Percentiles rank a stretch among this genome's conserved stretches.
Evolutionary conservation across 169 alveolate species (phyloP).

Genomic region (Babesia sp.): DNA sequence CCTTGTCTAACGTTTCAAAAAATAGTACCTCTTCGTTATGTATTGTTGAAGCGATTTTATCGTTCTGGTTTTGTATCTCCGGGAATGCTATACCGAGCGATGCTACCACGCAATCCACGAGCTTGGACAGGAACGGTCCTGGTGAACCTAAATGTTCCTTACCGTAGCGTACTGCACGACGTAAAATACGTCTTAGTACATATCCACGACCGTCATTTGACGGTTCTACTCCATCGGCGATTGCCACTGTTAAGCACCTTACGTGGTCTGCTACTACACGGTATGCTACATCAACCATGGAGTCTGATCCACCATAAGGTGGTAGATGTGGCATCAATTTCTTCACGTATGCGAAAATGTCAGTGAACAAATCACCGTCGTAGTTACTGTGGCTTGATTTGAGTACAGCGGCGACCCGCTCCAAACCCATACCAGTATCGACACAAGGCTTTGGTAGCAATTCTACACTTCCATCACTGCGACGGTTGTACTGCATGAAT

Average conservation of each 20-base stretch:
- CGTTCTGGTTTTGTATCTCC: slow-evolving; percentile 76
- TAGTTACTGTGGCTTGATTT: slow-evolving; percentile 86
- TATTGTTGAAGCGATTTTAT: slow-evolving; percentile 76
- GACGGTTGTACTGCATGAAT: slow-evolving; percentile 92
- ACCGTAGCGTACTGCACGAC: slow-evolving; percentile 90
- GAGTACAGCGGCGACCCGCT: slow-evolving; percentile 88
- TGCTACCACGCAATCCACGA: slow-evolving; percentile 82
- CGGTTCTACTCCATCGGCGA: slow-evolving; percentile 91
- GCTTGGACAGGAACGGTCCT: slow-evolving; percentile 84
- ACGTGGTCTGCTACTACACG: slow-evolving; percentile 93
- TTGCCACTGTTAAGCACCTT: slow-evolving; percentile 89
- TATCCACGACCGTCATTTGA: slow-evolving; percentile 90
- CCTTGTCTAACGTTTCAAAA: slow-evolving; percentile 84
- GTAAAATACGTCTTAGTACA: slow-evolving; percentile 88
- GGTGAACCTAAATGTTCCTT: slow-evolving; percentile 72
- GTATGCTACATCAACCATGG: slow-evolving; percentile 89
- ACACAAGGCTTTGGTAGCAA: slow-evolving; percentile 89
- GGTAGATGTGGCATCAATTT: slow-evolving; percentile 75
- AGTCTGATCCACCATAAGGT: slow-evolving; percentile 82
- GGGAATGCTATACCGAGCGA: slow-evolving; percentile 85
- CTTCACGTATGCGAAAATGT: slow-evolving; percentile 81
- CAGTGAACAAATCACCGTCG: slow-evolving; percentile 89
- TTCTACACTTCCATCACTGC: slow-evolving; percentile 82
- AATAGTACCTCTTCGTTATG: slow-evolving; percentile 86
- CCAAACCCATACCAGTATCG: slow-evolving; percentile 95